Percentiles rank a stretch among this genome's conserved stretches.
phyloP scores from a whole-genome alignment of 2,329 filamentous ascomycete genomes.

The Botrytis sinoallii region DNA sequence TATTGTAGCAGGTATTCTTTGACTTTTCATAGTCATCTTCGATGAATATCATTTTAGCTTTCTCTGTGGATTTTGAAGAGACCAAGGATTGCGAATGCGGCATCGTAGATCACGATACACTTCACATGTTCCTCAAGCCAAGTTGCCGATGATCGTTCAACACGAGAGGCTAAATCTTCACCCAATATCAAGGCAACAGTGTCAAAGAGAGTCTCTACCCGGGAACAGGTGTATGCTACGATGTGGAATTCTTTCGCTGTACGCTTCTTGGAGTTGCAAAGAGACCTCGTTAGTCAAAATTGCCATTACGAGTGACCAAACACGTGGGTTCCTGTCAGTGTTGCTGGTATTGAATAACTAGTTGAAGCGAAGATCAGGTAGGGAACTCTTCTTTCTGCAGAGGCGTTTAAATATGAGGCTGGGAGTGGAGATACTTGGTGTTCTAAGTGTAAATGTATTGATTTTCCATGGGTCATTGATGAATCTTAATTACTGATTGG shows the following conservation, averaged over 20 bases:
- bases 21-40: neutral
- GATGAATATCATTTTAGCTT: neutral
- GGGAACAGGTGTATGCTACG: neutral
- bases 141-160: neutral
- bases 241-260: neutral
- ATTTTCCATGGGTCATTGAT: neutral
- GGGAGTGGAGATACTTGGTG: neutral
- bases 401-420: neutral
- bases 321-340: neutral
- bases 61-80: neutral
- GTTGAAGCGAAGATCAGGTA: neutral
- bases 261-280: neutral
- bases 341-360: neutral
- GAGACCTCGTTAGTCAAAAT: too few relatives aligned
- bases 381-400: neutral
- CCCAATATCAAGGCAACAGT: neutral
- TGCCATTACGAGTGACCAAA: neutral
- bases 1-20: neutral
- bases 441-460: neutral
- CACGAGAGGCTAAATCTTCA: neutral
- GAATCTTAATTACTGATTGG: neutral
- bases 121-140: neutral
- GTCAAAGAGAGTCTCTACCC: neutral
- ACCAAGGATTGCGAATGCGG: neutral
- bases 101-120: neutral